Conservation (phyloP, 352 stramenopile genomes). For the Pythium grandisporangium region DNA sequence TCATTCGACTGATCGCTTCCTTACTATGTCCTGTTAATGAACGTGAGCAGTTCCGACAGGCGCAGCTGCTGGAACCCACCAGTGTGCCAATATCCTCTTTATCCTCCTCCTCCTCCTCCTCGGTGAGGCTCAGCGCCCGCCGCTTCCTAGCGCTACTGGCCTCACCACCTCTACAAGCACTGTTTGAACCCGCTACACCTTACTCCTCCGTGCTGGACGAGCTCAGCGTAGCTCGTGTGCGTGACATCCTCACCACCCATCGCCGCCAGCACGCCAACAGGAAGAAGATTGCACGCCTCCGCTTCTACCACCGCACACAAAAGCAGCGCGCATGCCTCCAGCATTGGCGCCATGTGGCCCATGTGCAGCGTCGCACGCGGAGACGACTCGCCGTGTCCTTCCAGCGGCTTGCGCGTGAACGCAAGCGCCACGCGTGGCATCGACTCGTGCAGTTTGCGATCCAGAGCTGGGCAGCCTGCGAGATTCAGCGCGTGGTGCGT, state of each 20-base stretch:
- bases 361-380: constrained; percentile 25
- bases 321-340: constrained; percentile 25
- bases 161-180: constrained; percentile 25
- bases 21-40: too few relatives aligned
- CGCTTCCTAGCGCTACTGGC: constrained; percentile 33
- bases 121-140: constrained; percentile 29
- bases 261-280: constrained; percentile 40
- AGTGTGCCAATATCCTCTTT: constrained; percentile 8
- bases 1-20: too few relatives aligned
- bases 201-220: constrained; percentile 51
- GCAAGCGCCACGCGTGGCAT: constrained; percentile 25
- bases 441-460: constrained; percentile 31
- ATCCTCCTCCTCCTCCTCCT: constrained; percentile 11
- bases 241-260: constrained; percentile 28
- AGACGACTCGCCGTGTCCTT: constrained; percentile 18
- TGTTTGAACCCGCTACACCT: constrained; percentile 26
- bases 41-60: constrained; percentile 45
- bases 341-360: constrained; percentile 21
- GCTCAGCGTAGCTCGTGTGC: constrained; percentile 38
- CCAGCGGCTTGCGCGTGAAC: constrained; percentile 19
- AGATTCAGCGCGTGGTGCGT: constrained; percentile 55
- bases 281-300: constrained; percentile 38
- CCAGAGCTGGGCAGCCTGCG: constrained; percentile 29
- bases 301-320: constrained; percentile 38
- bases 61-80: constrained; percentile 28